Base-by-base conservation (phyloP, 257 asterid genomes). In the Solanum sparsipilum region DNA sequence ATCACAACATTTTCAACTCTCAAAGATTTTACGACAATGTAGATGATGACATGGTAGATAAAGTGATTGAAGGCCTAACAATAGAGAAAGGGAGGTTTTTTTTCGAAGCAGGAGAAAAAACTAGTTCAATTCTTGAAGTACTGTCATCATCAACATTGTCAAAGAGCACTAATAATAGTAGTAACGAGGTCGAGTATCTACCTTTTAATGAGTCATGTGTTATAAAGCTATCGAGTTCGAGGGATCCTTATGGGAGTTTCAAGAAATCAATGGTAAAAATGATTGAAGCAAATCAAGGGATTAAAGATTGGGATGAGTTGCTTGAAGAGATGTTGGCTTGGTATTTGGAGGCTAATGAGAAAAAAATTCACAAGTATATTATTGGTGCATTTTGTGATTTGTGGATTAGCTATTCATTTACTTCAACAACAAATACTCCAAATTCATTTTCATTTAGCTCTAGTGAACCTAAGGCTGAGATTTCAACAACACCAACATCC, bases 241-340 rank as follows among this genome's bases (percentile, higher is more conserved):
- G 16, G 21, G 92, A 94, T 73, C 98, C 95, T 15, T 90, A 88
- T 81, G 9, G 15, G 46, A 94, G 93, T 83, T 94, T 93, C 90
- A 84, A 93, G 85, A 92, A 67, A 1, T 93, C 98, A 38, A 94
- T 94, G 94, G 93, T 83, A 90, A 96, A 93, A 87, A 93, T 94
- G 94, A 93, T 94, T 88, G 94, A 84, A 76, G 91, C 93, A 27
- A 90, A 92, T 48, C n/a, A 27, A 48, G 92, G 89, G 27, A 34
- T 23, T 39, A 90, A 90, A 32, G 91, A 91, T 52, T 90, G 91
- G 52, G 91, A 96, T 93, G 91, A 89, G 3, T 79, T 65, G 11
- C 78, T 94, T 70, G 95, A 94, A 87, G 94, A 91, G 23, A 88
- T 94, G 23, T 78, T 94, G 58, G 58, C 89, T 67, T 92, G 91